Evolutionary conservation across 306 rosid genomes (phyloP), one percentile per base, ranked within the genome.

Genomic region (Cicer arietinum): DNA sequence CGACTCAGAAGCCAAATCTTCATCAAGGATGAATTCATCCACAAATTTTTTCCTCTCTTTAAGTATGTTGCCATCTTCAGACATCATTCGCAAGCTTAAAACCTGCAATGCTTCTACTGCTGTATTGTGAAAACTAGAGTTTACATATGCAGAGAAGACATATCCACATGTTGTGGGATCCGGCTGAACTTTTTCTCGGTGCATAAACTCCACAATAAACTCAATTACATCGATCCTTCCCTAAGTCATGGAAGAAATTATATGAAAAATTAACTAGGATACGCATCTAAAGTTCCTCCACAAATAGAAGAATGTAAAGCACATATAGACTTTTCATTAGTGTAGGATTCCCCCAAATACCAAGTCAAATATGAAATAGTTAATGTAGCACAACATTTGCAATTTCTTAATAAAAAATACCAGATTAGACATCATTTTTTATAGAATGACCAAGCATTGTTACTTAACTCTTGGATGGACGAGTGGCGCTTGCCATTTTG

Each of bases 221-320:
- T 94, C 98, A 59, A 91, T 80, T 46, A 91, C 82, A 79, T 90
- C 92, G 14, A 94, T 79, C 90, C 90, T 81, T 85, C 72, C 86
- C 98, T 94, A 75, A 57, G 44, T 78, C 50, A 71, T 56, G 60
- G 8, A 72, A 67, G 54, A 83, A 78, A 46, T 39, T 74, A 57
- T 25, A 63, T 7, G 58, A 22, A 12, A 59, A 2, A 14, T 40
- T 18, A 42, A 14, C n/a, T 67, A 52, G 20, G 48, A 41, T 64
- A 57, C 7, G 48, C 35, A 52, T 40, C 50, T 22, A 59, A 67
- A 14, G 47, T 67, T 65, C 54, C 57, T 66, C 69, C 77, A 71
- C 35, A 51, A 66, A 58, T n/a, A 57, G 59, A 69, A 53, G 30
- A 7, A 53, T 10, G 51, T 10, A 25, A 48, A 43, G 69, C 63